phyloP scores from a whole-genome alignment of 768 basidiomycete species.

The Lactarius evosmus region DNA sequence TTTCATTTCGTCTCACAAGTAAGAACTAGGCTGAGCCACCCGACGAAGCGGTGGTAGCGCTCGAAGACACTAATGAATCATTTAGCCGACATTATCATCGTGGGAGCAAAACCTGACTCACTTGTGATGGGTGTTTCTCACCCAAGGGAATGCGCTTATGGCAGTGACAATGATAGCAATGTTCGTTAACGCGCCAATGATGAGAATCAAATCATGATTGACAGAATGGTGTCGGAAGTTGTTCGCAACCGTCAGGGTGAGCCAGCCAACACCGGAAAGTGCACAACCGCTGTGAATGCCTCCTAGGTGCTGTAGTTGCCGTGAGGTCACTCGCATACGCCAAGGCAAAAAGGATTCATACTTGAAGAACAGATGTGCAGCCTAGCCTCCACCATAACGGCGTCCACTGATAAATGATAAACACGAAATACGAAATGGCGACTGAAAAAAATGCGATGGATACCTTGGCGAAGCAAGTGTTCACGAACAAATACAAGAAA shows the following conservation, averaged over 20 bases:
- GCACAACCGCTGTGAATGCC: conserved; percentile 47
- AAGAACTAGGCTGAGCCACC: conserved; percentile 38
- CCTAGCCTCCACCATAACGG: conserved; percentile 69
- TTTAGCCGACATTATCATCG: conserved; percentile 20
- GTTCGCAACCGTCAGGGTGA: conserved; percentile 37
- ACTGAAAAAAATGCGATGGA: conserved; percentile 12
- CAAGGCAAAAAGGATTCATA: conserved; percentile 28
- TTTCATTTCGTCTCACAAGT: conserved; percentile 20
- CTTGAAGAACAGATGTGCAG: conserved; percentile 71
- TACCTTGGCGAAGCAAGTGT: conserved; percentile 75
- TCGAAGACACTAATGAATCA: conserved; percentile 39
- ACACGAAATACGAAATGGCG: conserved; percentile 1
- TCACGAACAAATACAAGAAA: conserved; percentile 65
- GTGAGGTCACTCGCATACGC: not conserved
- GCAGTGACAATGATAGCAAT: conserved; percentile 39
- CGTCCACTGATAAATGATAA: conserved; percentile 50
- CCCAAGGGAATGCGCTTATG: conserved; percentile 42
- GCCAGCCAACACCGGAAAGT: conserved; percentile 39
- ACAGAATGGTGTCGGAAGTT: conserved; percentile 38
- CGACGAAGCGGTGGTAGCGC: conserved; percentile 43
- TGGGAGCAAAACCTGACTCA: conserved; percentile 29
- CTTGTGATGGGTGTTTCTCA: conserved; percentile 45
- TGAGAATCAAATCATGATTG: conserved; percentile 38
- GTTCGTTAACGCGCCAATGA: conserved; percentile 41
- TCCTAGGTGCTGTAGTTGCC: conserved; percentile 38